Evolutionary conservation across 2,329 filamentous ascomycete genomes (phyloP).

Genomic region (Penicillium palitans): DNA sequence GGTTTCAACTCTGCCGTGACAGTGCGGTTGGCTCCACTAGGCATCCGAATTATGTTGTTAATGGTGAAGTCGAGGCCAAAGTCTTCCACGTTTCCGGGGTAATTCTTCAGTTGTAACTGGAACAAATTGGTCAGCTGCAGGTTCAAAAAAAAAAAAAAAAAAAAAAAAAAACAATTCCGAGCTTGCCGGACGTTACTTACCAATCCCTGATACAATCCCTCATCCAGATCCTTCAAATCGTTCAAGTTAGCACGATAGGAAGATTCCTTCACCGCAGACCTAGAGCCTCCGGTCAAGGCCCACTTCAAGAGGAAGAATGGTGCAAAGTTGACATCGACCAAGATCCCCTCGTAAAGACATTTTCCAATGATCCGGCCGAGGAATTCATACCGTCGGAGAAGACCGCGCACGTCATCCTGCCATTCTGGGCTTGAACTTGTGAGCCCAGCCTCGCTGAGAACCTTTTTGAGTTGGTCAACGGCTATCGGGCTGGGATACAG

Average conservation of each 20-base stretch:
- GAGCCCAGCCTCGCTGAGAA: conserved; percentile 55
- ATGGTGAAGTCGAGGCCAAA: conserved; percentile 88
- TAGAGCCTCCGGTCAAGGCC: conserved; percentile 70
- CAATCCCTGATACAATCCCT: conserved; percentile 85
- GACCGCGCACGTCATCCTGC: conserved; percentile 57
- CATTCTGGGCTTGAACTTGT: conserved; percentile 58
- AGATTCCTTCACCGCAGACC: conserved; percentile 64
- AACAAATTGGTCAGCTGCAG: conserved; percentile 1
- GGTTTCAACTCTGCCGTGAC: conserved; percentile 74
- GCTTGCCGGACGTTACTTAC: conserved; percentile 36
- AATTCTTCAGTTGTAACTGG: conserved; percentile 73
- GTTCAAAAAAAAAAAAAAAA: not conserved
- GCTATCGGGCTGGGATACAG: conserved; percentile 84
- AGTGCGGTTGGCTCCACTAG: conserved; percentile 57
- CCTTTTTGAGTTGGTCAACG: conserved; percentile 66
- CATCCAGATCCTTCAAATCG: conserved; percentile 87
- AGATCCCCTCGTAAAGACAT: conserved; percentile 93
- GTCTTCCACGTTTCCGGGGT: conserved; percentile 74
- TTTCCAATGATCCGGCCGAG: conserved; percentile 91
- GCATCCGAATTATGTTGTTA: conserved; percentile 63
- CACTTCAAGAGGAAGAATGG: conserved; percentile 96
- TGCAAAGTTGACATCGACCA: conserved; percentile 90
- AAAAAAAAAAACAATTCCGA: not conserved
- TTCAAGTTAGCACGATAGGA: conserved; percentile 91
- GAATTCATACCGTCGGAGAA: conserved; percentile 82